Base-by-base conservation (phyloP, 2,329 filamentous ascomycete species). In the Ambrosiella beaveri region DNA sequence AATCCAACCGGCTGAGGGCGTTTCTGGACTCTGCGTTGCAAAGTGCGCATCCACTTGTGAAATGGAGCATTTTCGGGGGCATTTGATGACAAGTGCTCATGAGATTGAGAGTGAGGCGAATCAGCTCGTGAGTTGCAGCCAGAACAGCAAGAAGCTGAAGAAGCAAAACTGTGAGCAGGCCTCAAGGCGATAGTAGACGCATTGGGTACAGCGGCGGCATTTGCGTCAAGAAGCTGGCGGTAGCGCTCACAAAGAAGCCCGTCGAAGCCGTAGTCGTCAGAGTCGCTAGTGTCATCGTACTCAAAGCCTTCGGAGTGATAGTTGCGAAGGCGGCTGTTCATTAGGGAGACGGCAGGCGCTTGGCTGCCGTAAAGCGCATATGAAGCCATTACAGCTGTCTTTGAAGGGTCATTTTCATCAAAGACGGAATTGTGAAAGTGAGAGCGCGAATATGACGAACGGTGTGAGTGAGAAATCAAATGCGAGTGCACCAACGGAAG, bases 31-130 rank as follows among this genome's bases (percentile, higher is more conserved):
- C 78, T 78, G 61, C 76, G 78, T 61, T 84, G 79, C 17, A 91
- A 70, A 3, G 78, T 84, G 62, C 74, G 84, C 69, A 90, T 79
- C 85, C 86, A 91, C 66, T 79, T 83, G 51, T 79, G 76, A 64
- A 91, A 88, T 1, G 82, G 59, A 7, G n/a, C 44, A 8, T 38
- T 4, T 37, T 45, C 36, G 15, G 37, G 2, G 11, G 12, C 15
- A 41, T 13, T 17, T 40, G 15, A 15, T n/a, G 38, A 19, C 1
- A 27, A 39, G 4, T 54, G 52, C 15, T 54, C 13, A 9, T 12
- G 15, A 51, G 19, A 12, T 35, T 51, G 47, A n/a, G 47, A 11
- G 13, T 51, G 47, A 51, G 47, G 13, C 8, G 47, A 36, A n/a
- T 11, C 27, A 3, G 47, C 4, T 51, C 27, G 15, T 51, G 47